Conservation (phyloP, 805 yeast species). For the Suhomyces canberraensis region DNA sequence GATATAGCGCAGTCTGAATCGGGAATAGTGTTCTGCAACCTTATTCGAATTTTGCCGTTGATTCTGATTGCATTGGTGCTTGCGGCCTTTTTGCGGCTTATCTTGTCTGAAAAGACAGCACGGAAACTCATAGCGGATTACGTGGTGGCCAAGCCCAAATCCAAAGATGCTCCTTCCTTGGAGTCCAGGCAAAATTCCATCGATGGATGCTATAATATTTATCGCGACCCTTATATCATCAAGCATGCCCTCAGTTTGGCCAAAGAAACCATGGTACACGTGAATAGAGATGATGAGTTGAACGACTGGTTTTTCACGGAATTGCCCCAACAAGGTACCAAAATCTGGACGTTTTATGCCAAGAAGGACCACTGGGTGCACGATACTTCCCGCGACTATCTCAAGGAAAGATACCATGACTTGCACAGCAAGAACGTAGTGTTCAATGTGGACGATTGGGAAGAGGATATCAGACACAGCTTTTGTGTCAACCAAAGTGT, state of each 20-base stretch:
- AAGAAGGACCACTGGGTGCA: constrained; percentile 66
- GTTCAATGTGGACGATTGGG: constrained; percentile 31
- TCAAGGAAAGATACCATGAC: constrained; percentile 37
- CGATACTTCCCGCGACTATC: constrained; percentile 44
- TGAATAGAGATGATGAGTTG: constrained; percentile 46
- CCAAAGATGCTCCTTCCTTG: constrained; percentile 15
- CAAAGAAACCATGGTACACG: constrained; percentile 53
- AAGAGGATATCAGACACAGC: constrained; percentile 48
- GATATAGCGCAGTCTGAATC: constrained; percentile 51
- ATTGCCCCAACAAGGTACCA: constrained; percentile 20
- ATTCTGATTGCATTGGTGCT: constrained; percentile 27
- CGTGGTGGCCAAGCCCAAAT: constrained; percentile 25
- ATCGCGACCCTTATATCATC: constrained; percentile 42
- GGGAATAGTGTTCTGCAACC: constrained; percentile 25
- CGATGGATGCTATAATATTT: constrained; percentile 41
- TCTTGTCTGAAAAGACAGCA: constrained; percentile 23
- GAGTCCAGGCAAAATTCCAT: constrained; percentile 36
- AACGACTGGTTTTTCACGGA: constrained; percentile 46
- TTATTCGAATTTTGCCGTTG: constrained; percentile 35
- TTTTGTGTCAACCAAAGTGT: constrained; percentile 59
- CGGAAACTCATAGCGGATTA: constrained; percentile 18
- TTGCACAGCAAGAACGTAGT: constrained; percentile 24
- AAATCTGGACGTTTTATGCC: constrained; percentile 58
- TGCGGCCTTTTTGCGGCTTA: constrained; percentile 26
- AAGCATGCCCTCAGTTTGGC: constrained; percentile 57